Evolutionary conservation across 202 grass and related monocot species (phyloP).

Genomic region (Saccharum hybrid): DNA sequence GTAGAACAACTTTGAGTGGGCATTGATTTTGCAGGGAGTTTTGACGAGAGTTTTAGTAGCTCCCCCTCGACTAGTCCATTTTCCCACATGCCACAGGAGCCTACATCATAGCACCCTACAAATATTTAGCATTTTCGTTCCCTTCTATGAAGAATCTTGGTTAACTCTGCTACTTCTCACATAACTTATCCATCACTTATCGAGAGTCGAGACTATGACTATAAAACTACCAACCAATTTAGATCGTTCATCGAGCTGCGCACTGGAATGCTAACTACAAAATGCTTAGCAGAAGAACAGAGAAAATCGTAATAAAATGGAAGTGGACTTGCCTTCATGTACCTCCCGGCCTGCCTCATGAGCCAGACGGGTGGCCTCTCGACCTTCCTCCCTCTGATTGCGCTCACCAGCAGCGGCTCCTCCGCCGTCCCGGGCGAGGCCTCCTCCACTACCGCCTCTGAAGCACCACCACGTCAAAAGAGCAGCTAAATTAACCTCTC

Average conservation of each 20-base stretch:
- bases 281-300: background rate
- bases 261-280: background rate
- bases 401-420: conserved; percentile 82
- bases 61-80: too few species aligned
- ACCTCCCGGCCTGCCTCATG: conserved; percentile 98
- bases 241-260: background rate
- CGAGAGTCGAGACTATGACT: background rate
- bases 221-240: background rate
- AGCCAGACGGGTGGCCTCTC: conserved; percentile 96
- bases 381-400: conserved; percentile 81
- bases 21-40: background rate
- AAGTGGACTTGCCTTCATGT: conserved; percentile 95
- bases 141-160: background rate
- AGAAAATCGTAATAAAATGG: background rate
- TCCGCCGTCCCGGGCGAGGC: conserved; percentile 42
- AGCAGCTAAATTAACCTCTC: background rate
- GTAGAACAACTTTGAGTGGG: background rate
- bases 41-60: background rate
- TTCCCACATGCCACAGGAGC: background rate
- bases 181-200: background rate
- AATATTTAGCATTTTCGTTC: background rate
- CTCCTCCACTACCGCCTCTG: conserved; percentile 69
- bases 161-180: background rate
- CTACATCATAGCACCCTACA: background rate
- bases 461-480: background rate